These are phyloP conservation scores for Abeoforma whisleri DNA, from an alignment of 78 protist species.

Conservation along the genomic window DNA sequence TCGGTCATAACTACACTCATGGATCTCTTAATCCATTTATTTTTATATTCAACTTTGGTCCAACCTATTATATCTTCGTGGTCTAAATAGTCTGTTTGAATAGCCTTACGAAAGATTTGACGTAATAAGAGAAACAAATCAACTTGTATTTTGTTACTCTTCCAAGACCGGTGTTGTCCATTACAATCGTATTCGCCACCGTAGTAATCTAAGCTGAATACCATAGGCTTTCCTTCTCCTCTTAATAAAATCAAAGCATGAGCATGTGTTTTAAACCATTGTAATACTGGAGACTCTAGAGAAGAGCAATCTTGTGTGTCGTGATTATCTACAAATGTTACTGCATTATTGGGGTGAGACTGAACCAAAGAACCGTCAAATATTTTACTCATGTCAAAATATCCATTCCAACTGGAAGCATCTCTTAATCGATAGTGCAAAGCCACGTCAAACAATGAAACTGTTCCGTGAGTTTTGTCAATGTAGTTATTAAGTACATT, in stretches of 20 bases:
- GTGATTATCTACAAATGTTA: constrained; percentile 42
- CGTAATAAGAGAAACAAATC: too few species aligned
- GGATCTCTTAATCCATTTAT: constrained; percentile 5
- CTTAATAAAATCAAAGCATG: constrained; percentile 37
- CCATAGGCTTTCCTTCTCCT: constrained; percentile 9
- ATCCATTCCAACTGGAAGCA: too few species aligned
- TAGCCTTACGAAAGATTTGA: too few species aligned
- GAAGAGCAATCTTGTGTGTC: constrained; percentile 27
- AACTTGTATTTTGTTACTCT: too few species aligned
- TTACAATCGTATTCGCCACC: neutral
- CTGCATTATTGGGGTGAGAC: constrained; percentile 19
- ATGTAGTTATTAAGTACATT: neutral
- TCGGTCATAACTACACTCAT: constrained; percentile 12
- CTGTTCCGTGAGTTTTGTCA: constrained; percentile 2
- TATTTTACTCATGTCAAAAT: constrained; percentile 36
- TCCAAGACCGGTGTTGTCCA: neutral
- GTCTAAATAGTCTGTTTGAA: constrained; percentile 8
- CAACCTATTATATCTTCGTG: constrained; percentile 18
- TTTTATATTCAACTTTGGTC: neutral
- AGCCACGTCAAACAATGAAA: too few species aligned
- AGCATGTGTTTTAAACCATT: constrained; percentile 38
- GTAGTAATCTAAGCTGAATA: constrained; percentile 10
- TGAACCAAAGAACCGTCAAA: constrained; percentile 29
- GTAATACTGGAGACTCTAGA: constrained; percentile 27
- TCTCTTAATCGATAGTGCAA: too few species aligned